Evolutionary conservation across 805 yeast species (phyloP), one percentile per base, ranked within the genome.

Genomic region (Metschnikowia corniflorae): DNA sequence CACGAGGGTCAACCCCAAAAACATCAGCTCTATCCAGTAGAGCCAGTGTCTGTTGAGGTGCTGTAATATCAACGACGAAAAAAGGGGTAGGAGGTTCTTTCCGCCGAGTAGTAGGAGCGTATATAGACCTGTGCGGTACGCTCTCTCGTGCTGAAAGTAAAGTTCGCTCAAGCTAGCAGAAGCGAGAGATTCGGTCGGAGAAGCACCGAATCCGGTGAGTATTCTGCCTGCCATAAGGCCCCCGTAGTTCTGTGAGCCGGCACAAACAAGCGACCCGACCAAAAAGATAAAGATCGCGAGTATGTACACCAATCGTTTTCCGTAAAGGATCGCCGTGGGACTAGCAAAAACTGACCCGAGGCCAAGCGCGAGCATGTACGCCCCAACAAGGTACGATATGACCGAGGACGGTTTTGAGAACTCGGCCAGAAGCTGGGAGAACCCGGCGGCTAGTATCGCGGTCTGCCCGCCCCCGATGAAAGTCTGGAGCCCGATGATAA

Each of bases 391-490:
- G 46, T 71, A 78, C 1, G 82, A 65, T 12, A 75, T 55, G 3
- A 60, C 62, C 13, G 71, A 48, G 16, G 68, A 51, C 5, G 73
- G 49, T 25, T 60, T 63, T 42, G 62, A 42, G 47, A 77, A 78
- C 47, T 76, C 75, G 2, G 19, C 39, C 23, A 60, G 57, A 37
- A 78, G 51, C 4, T 48, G 41, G 10, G 64, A 45, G 60, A 75
- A 62, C 1, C 78, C 83, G 1, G 82, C 77, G 1, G 83, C 82
- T 38, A 78, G 58, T 25, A 78, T 58, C 3, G 84, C 77, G 3
- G 80, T 70, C 55, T 74, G 79, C 21, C 84, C 83, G 20, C 83
- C 84, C 4, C 78, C 77, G 8, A 78, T 58, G 46, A 78, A 73
- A 9, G 77, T 73, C 43, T 73, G 80, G 46, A 74, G 68, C 5